Base-by-base conservation (phyloP, 768 basidiomycete genomes). In the Gelatoporia subvermispora region DNA sequence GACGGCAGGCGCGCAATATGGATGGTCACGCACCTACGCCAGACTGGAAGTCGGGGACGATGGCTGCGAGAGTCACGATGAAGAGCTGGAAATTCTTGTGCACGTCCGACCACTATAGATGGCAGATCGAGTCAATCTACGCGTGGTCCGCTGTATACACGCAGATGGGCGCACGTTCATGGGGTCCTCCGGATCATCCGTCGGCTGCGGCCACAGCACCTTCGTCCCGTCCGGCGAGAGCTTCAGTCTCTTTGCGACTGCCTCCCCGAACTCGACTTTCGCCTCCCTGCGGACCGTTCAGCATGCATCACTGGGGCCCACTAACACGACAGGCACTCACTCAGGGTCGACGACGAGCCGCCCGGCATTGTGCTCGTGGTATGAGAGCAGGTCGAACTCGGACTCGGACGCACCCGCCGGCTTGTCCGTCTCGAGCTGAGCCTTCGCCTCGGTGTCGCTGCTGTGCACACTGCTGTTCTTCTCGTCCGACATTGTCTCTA, bases 151-250 rank as follows among this genome's bases (percentile, higher is more conserved):
- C 25, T 3, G 24, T 7, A 50, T 36, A 20, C 21, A 43, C 10
- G 24, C 10, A 22, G 23, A 4, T 15, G 24, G 10, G 18, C 34
- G 41, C 37, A 75, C 78, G 55, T 82, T 84, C 64, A 84, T 82
- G 16, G 83, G 84, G 56, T 85, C 82, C n/a, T 75, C 66, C 0
- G 75, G 73, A 39, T 78, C 72, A 54, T 84, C 77, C 1, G 76
- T 73, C 1, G 84, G 83, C 56, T 85, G 84, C 17, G 84, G 84
- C 81, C 83, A 85, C 0, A 87, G 72, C 9, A 85, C 75, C 42
- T 72, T 79, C 16, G 68, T 75, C 0, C 83, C 82, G 48, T 82
- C 79, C 16, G 56, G 50, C 3, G 77, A 73, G 7, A 82, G 67
- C 69, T 85, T 85, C 45, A 85, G 68, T 41, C 60, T 70, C 4